Evolutionary conservation across 2,329 filamentous ascomycete genomes (phyloP).

Genomic region (Xylariaceae sp.): DNA sequence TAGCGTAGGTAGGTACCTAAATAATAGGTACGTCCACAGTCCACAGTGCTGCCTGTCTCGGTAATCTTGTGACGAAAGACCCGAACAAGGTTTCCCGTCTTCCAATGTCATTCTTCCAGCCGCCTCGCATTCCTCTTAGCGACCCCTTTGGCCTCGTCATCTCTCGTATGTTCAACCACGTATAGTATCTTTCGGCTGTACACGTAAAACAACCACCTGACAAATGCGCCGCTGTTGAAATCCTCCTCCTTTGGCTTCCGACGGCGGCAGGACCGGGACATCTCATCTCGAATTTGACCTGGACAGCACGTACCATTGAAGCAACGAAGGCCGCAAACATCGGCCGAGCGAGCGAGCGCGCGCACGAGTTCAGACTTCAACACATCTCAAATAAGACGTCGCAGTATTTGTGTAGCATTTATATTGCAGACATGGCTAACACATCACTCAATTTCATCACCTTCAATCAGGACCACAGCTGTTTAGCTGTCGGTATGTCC

Average conservation of each 20-base stretch:
- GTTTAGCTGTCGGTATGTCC: constrained; percentile 85
- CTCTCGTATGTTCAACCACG: background rate
- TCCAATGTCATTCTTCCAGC: constrained; percentile 9
- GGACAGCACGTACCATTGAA: background rate
- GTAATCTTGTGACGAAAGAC: background rate
- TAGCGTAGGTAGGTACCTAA: background rate
- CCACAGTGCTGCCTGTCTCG: background rate
- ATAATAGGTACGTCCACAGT: background rate
- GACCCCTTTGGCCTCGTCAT: background rate
- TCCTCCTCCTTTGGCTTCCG: constrained; percentile 20
- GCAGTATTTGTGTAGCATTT: background rate
- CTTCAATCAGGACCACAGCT: constrained; percentile 99
- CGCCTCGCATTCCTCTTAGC: constrained; percentile 15
- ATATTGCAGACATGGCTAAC: constrained; percentile 62
- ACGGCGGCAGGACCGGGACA: constrained; percentile 20
- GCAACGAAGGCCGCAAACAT: background rate
- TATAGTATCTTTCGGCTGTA: background rate
- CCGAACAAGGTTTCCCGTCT: too few relatives aligned
- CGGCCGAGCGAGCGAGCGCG: background rate
- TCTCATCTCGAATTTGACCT: background rate
- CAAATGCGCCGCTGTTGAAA: constrained; percentile 30
- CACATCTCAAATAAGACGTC: background rate
- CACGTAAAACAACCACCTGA: background rate
- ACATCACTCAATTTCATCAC: constrained; percentile 95
- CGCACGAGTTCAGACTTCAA: background rate